Evolutionary conservation across 805 yeast genomes (phyloP), one percentile per base, ranked within the genome.

Genomic region (Suhomyces pyralidae): DNA sequence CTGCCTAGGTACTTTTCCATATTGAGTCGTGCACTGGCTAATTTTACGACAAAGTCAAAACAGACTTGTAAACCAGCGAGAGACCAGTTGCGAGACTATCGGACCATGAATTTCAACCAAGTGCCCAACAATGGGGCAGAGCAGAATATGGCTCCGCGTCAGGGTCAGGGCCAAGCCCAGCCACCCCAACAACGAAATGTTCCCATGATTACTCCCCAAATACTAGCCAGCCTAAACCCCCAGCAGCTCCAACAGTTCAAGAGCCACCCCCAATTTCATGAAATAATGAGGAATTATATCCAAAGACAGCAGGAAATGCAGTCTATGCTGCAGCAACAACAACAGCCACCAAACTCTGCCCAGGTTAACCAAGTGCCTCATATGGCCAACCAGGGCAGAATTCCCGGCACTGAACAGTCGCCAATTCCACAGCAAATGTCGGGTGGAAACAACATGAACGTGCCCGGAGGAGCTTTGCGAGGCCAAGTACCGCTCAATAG

Each of bases 251-350:
- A 74, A 56, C 77, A 71, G 52, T 61, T 73, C 52, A 70, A 70
- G 54, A 70, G 63, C 56, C 79, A 74, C 58, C 76, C 78, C 3
- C 79, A 74, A 55, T 70, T 71, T 51, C 79, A 70, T 58, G 70
- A 70, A 30, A 70, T 72, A 55, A 63, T 77, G 66, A 61, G 71
- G 47, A 67, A 64, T 55, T 74, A 73, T 62, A 63, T 71, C 56
- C 78, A 70, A 56, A 61, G 71, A 45, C 79, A 68, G 53, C 81
- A 71, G 58, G 65, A 61, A 53, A 61, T 57, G 55, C 74, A 67
- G 47, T 66, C 61, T 30, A 64, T 64, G 53, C 74, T 70, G 54
- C 76, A 52, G 10, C 48, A 30, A n/a, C 42, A 43, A 24, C 32
- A 42, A 69, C 61, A 51, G 36, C 64, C 47, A 25, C 60, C 45